These are phyloP conservation scores for Yamadazyma blattariae DNA, from an alignment of 1,139 yeast genomes.

Conservation along the genomic window DNA sequence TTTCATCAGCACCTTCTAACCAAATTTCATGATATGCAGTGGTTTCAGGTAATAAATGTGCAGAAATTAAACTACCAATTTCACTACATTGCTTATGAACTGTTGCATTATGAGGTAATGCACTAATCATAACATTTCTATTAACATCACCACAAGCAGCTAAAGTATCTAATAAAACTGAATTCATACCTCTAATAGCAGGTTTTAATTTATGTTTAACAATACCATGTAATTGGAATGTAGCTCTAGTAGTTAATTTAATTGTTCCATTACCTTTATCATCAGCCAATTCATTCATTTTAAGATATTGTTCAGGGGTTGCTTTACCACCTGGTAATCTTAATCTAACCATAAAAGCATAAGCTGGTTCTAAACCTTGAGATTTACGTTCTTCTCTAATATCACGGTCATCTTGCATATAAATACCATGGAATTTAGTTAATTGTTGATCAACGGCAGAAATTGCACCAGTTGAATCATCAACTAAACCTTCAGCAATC, in stretches of 20 bases:
- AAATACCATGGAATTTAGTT: conserved; percentile 96
- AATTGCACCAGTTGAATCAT: conserved; percentile 86
- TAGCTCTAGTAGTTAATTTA: conserved; percentile 94
- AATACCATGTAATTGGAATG: conserved; percentile 94
- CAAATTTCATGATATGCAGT: conserved; percentile 97
- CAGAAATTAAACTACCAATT: conserved; percentile 67
- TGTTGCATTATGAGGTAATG: conserved; percentile 80
- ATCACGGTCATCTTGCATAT: conserved; percentile 99
- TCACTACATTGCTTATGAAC: conserved; percentile 73
- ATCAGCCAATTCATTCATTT: conserved; percentile 80
- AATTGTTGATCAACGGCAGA: conserved; percentile 91
- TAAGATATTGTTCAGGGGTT: conserved; percentile 84
- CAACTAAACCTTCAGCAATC: conserved; percentile 81
- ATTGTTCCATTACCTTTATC: conserved; percentile 88
- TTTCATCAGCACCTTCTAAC: conserved; percentile 83
- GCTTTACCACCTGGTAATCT: conserved; percentile 94
- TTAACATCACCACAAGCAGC: conserved; percentile 99
- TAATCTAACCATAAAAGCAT: conserved; percentile 93
- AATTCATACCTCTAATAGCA: conserved; percentile 89
- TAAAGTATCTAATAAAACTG: conserved; percentile 86
- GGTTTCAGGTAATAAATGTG: conserved; percentile 81
- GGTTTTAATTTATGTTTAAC: conserved; percentile 88
- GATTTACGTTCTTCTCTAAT: conserved; percentile 88
- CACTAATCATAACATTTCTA: conserved; percentile 91
- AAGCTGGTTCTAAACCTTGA: conserved; percentile 93